These are phyloP conservation scores for Fusarium sp. DNA, from an alignment of 2,329 filamentous ascomycete species.

Conservation along the genomic window DNA sequence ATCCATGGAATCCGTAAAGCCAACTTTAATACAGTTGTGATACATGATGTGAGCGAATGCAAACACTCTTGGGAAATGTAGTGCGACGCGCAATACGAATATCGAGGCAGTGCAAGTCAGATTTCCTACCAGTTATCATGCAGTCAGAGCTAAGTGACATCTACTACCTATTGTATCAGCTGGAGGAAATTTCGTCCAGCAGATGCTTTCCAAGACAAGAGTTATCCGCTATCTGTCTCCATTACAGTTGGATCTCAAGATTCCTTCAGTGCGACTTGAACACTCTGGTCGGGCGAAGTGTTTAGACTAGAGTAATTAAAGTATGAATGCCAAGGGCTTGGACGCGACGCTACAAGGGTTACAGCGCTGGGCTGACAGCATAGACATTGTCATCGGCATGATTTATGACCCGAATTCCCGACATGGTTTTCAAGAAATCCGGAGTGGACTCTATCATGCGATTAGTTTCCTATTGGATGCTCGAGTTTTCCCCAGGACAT, in stretches of 20 bases:
- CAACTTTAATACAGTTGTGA: background rate
- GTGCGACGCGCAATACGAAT: background rate
- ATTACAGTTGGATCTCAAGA: background rate
- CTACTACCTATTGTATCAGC: background rate
- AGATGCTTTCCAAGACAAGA: background rate
- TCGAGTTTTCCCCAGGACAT: background rate
- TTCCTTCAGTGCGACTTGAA: background rate
- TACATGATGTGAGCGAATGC: background rate
- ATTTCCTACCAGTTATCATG: background rate
- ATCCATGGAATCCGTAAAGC: background rate
- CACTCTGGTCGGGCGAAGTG: background rate
- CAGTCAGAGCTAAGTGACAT: background rate
- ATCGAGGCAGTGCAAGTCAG: conserved; percentile 6
- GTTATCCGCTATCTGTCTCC: background rate
- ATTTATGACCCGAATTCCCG: conserved; percentile 27
- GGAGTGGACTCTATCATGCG: background rate
- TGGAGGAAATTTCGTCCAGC: background rate
- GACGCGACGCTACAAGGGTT: conserved; percentile 14
- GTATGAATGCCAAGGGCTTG: conserved; percentile 11
- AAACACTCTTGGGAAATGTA: background rate
- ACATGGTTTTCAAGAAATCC: background rate
- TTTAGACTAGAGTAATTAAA: background rate
- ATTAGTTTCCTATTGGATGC: conserved; percentile 2
- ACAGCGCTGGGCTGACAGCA: conserved; percentile 15
- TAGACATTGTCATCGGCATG: conserved; percentile 18